Conservation (phyloP, 371 early-diverging fungal species). For the Saksenaea oblongispora region DNA sequence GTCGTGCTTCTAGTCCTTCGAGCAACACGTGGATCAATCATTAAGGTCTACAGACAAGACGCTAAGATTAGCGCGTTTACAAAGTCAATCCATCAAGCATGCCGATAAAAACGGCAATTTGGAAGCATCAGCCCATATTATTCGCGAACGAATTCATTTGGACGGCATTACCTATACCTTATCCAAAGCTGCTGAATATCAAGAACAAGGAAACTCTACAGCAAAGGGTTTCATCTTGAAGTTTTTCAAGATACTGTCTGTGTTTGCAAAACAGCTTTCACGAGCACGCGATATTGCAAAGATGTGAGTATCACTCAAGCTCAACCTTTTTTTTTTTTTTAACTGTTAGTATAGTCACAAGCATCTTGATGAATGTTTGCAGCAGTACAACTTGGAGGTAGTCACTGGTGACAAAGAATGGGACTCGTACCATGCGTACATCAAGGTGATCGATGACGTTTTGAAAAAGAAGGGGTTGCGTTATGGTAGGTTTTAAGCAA, state of each 20-base stretch:
- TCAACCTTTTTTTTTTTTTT: neutral
- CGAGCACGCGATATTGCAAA: conserved; percentile 49
- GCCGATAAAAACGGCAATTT: conserved; percentile 19
- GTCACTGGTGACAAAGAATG: conserved; percentile 34
- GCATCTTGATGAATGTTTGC: conserved; percentile 34
- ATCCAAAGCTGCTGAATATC: conserved; percentile 30
- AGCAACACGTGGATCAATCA: conserved; percentile 20
- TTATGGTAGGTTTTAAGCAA: conserved; percentile 26
- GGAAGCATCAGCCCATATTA: conserved; percentile 24
- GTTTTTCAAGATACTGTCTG: conserved; percentile 41
- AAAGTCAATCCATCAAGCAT: conserved; percentile 21
- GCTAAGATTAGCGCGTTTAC: conserved; percentile 33
- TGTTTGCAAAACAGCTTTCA: conserved; percentile 29
- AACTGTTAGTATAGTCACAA: conserved; percentile 25
- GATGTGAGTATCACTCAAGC: conserved; percentile 30
- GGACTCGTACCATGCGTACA: conserved; percentile 45
- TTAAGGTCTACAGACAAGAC: conserved; percentile 36
- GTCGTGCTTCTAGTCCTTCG: conserved; percentile 30
- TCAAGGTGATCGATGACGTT: conserved; percentile 32
- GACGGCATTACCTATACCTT: conserved; percentile 40
- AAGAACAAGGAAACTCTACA: conserved; percentile 21
- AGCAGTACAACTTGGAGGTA: conserved; percentile 20
- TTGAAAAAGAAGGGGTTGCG: conserved; percentile 49
- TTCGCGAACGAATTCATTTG: conserved; percentile 40
- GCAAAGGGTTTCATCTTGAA: conserved; percentile 28